phyloP scores from a whole-genome alignment of 192 early-diverging fungal species.

The Chytriomyces sp. region DNA sequence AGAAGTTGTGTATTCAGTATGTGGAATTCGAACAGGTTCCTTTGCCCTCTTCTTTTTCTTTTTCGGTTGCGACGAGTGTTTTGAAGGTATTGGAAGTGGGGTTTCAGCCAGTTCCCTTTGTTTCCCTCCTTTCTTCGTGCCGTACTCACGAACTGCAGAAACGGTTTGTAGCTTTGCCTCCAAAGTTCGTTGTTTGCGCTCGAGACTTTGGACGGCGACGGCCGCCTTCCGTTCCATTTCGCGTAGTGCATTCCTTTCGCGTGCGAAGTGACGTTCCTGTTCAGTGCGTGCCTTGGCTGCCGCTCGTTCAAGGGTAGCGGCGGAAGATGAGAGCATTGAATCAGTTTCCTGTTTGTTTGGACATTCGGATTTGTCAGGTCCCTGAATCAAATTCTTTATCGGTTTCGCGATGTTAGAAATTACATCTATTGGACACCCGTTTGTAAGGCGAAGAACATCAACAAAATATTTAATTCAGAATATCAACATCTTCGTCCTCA shows the following conservation, averaged over 20 bases:
- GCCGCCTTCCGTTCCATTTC: constrained; percentile 12
- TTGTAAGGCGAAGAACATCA: not conserved
- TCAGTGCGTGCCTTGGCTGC: constrained; percentile 9
- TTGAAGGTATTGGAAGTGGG: not conserved
- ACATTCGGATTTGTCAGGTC: too few species aligned
- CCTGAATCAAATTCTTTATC: too few species aligned
- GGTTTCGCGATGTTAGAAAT: too few species aligned
- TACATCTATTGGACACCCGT: too few species aligned
- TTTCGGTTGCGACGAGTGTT: not conserved
- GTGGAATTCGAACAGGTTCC: not conserved
- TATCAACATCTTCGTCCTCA: constrained; percentile 23
- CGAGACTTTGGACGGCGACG: constrained; percentile 13
- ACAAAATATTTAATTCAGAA: constrained; percentile 9
- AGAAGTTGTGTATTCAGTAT: not conserved
- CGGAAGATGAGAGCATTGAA: not conserved
- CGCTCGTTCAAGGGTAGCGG: not conserved
- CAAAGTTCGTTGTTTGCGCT: not conserved
- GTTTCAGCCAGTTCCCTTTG: not conserved
- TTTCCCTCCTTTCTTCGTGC: not conserved
- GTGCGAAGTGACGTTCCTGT: constrained; percentile 9
- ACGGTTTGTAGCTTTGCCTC: not conserved
- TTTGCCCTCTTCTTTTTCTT: constrained; percentile 1
- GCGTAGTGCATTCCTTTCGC: not conserved
- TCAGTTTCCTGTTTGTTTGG: not conserved
- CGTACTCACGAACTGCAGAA: not conserved